Base-by-base conservation (phyloP, 345 rosid genomes). In the Sonneratia alba region DNA sequence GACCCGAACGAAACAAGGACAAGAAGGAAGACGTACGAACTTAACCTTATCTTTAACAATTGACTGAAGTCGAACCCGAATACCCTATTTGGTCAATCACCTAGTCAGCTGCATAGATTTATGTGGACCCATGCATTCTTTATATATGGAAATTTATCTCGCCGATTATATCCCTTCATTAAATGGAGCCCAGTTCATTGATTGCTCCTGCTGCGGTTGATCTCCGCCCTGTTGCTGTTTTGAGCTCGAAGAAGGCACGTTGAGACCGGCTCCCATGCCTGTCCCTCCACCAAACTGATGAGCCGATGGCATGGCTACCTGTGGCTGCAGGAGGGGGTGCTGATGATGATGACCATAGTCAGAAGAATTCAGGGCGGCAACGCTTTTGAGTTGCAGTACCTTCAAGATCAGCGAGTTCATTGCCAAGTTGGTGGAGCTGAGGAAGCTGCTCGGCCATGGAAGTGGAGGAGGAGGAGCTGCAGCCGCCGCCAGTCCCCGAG, bases 321-420 rank as follows among this genome's bases (percentile, higher is more conserved):
- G 87, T 71, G 81, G 87, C 38, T 83, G 80, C 45, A 78, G 77
- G 68, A 77, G 65, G 8, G 93, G 22, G 14, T 63, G 49, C 22
- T 63, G 69, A 15, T 64, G 69, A 32, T 72, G 70, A 43, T 68
- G 68, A 15, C 66, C 37, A 13, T 62, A 62, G 27, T 62, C 66
- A 14, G 66, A 62, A 62, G 66, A 27, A 15, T 62, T 62, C 19
- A 13, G 2, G 18, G 66, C 66, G 32, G 66, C 16, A 15, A 13
- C 21, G 59, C 79, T 88, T 77, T 86, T 87, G 18, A 80, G 83
- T 66, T 95, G 99, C 75, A 92, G 79, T 71, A 96, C 98, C 85
- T 89, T 91, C 61, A 90, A 85, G 72, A 95, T 84, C 82, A 87
- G 76, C 63, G 97, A 87, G 84, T 92, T 92, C 88, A 88, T 81